Percentiles rank a stretch among this genome's conserved stretches.
phyloP scores from a whole-genome alignment of 2,329 filamentous ascomycete species.

The Exophiala sp. region DNA sequence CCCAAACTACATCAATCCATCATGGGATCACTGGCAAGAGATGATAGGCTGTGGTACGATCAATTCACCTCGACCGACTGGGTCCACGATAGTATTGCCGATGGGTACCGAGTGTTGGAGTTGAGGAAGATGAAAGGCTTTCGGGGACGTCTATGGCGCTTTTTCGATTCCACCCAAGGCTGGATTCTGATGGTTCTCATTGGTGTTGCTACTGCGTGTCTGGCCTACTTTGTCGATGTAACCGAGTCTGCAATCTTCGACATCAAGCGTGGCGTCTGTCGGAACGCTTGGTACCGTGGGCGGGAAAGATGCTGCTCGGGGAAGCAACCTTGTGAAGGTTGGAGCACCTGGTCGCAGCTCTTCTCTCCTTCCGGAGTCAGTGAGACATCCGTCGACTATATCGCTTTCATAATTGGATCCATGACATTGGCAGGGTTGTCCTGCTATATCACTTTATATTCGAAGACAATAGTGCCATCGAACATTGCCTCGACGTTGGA shows the following conservation, averaged over 20 bases:
- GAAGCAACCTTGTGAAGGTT: slow-evolving; percentile 51
- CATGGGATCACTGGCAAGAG: slow-evolving; percentile 60
- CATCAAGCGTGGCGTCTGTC: slow-evolving; percentile 84
- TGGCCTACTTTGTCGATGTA: slow-evolving; percentile 86
- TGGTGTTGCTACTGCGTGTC: slow-evolving; percentile 72
- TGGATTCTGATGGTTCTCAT: slow-evolving; percentile 92
- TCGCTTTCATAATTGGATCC: slow-evolving; percentile 66
- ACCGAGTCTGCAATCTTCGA: slow-evolving; percentile 82
- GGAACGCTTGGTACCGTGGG: slow-evolving; percentile 62
- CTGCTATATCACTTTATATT: slow-evolving; percentile 75
- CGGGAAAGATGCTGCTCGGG: slow-evolving; percentile 61
- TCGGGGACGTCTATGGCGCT: slow-evolving; percentile 66
- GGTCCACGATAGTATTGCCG: slow-evolving; percentile 95
- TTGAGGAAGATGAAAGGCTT: slow-evolving; percentile 77
- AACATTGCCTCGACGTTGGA: slow-evolving; percentile 75
- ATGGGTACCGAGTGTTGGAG: slow-evolving; percentile 80
- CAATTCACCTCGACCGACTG: slow-evolving; percentile 97
- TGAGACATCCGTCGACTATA: slow-evolving; percentile 65
- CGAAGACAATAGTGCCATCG: slow-evolving; percentile 91
- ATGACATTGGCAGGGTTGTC: slow-evolving; percentile 63
- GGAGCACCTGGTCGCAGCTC: slow-evolving; percentile 61
- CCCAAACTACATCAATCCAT: slow-evolving; percentile 28
- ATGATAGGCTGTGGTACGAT: slow-evolving; percentile 96
- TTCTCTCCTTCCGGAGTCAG: slow-evolving; percentile 47
- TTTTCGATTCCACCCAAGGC: slow-evolving; percentile 82